Percentiles rank a stretch among this genome's conserved stretches.
Conservation (phyloP, 768 basidiomycete genomes). For the Pisolithus microcarpus region DNA sequence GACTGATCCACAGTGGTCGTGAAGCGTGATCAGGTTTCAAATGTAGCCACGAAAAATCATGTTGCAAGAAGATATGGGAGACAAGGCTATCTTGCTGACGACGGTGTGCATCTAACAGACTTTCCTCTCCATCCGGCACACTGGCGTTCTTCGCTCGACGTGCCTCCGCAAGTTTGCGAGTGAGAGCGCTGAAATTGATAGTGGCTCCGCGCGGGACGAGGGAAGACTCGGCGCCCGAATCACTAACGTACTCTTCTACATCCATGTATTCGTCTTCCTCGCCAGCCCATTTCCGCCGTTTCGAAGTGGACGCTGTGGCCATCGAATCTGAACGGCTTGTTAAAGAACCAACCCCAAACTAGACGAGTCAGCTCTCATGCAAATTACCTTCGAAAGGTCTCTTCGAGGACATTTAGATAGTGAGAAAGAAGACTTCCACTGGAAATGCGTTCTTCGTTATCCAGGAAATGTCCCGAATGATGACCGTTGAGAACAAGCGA, state of each 20-base stretch:
- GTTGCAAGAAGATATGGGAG: constrained; percentile 76
- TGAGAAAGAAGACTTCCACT: background rate
- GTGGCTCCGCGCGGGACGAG: constrained; percentile 65
- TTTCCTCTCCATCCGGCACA: constrained; percentile 34
- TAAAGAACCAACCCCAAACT: background rate
- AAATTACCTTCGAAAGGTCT: constrained; percentile 34
- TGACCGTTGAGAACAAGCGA: background rate
- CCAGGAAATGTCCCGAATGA: background rate
- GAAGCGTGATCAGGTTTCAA: constrained; percentile 88
- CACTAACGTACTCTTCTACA: constrained; percentile 42
- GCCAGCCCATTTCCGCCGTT: constrained; percentile 37
- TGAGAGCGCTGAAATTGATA: constrained; percentile 83
- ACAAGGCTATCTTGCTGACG: constrained; percentile 69
- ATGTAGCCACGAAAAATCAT: constrained; percentile 81
- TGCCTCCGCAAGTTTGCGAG: constrained; percentile 67
- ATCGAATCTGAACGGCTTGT: constrained; percentile 13
- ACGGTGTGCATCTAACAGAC: constrained; percentile 57
- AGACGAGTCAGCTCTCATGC: background rate
- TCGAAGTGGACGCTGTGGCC: constrained; percentile 24
- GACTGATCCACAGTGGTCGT: constrained; percentile 94
- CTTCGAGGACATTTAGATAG: constrained; percentile 31
- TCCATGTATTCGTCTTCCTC: constrained; percentile 55
- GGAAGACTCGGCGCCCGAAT: constrained; percentile 27
- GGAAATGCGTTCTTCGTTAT: background rate
- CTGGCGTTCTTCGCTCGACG: constrained; percentile 30